Conservation (phyloP, 495 filamentous ascomycete species). For the Penicillium silybi region DNA sequence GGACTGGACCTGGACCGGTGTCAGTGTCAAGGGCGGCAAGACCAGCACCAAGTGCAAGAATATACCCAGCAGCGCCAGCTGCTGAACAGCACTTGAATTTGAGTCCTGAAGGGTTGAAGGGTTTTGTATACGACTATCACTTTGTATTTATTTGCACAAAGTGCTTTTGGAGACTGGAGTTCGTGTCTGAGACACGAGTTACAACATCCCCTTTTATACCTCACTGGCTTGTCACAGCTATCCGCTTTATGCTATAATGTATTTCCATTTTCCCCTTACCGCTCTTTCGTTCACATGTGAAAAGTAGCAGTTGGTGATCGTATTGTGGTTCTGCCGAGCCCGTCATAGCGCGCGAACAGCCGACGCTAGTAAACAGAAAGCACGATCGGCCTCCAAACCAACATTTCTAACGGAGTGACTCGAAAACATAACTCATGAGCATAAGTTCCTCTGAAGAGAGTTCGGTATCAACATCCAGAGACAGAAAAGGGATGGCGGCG, state of each 20-base stretch:
- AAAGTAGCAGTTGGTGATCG: neutral
- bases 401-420: neutral
- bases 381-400: neutral
- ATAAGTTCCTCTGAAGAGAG: too few relatives aligned
- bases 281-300: neutral
- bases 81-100: neutral
- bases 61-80: slow-evolving; percentile 23
- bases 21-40: slow-evolving; percentile 45
- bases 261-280: neutral
- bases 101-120: neutral
- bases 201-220: too few relatives aligned
- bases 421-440: neutral
- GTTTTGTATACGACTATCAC: neutral
- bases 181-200: too few relatives aligned
- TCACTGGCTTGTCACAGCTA: too few relatives aligned
- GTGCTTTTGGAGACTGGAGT: too few relatives aligned
- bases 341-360: neutral
- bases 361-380: neutral
- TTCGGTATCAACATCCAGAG: too few relatives aligned
- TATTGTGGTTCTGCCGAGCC: neutral
- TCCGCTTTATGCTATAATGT: too few relatives aligned
- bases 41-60: slow-evolving; percentile 36
- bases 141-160: too few relatives aligned
- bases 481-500: too few relatives aligned
- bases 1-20: slow-evolving; percentile 45